Conservation (phyloP, 169 alveolate genomes). For the Eimeria sp. region DNA sequence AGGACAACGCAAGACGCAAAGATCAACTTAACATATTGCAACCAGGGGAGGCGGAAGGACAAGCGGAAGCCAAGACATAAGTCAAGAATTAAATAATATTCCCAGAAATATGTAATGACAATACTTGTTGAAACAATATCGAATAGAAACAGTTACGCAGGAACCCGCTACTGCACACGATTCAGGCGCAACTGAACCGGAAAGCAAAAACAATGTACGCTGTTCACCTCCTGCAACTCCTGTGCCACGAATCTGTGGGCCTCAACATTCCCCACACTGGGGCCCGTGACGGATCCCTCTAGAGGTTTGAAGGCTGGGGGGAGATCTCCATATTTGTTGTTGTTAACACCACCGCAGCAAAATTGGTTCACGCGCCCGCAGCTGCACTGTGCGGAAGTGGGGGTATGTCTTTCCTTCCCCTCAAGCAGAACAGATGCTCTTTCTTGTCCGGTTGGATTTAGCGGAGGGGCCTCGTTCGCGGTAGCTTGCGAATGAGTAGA, state of each 20-base stretch:
- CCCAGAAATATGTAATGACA: too few species aligned
- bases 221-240: conserved; percentile 55
- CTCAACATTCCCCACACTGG: background rate
- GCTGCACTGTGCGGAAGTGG: background rate
- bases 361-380: background rate
- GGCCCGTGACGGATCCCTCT: background rate
- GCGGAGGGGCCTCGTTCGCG: background rate
- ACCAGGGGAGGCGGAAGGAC: background rate
- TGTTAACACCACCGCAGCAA: background rate
- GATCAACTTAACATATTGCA: background rate
- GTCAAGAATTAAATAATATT: background rate
- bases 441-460: background rate
- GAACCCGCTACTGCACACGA: background rate
- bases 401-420: background rate
- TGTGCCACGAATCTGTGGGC: conserved; percentile 60
- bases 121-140: too few species aligned
- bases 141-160: too few species aligned
- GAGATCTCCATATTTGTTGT: background rate
- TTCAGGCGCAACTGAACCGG: background rate
- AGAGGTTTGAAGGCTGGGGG: background rate
- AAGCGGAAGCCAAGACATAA: background rate
- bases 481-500: background rate
- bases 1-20: background rate
- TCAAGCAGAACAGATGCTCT: background rate
- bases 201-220: background rate